Percentiles rank a stretch among this genome's conserved stretches.
Conservation (phyloP, 352 stramenopile species). For the Pythium phragmitis region DNA sequence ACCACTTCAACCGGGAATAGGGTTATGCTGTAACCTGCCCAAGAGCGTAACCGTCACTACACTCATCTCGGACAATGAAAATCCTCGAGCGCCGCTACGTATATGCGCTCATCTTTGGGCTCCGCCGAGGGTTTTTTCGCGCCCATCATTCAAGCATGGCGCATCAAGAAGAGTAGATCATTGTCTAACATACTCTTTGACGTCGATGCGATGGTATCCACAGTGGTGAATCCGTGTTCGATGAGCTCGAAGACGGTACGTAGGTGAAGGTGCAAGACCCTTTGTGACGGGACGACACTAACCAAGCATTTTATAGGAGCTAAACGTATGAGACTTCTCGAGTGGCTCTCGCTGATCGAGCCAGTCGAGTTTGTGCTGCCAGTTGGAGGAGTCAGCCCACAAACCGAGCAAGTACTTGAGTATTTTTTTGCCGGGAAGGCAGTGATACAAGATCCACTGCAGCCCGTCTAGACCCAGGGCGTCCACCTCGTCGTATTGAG, state of each 20-base stretch:
- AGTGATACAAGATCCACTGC: neutral
- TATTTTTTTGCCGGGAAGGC: constrained; percentile 20
- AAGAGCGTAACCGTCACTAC: too few species aligned
- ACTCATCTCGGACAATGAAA: too few species aligned
- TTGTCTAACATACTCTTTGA: too few species aligned
- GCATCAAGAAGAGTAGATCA: too few species aligned
- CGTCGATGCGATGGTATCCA: constrained; percentile 19
- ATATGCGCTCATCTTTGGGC: too few species aligned
- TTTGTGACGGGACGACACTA: neutral
- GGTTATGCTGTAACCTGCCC: too few species aligned
- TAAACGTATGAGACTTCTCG: constrained; percentile 28
- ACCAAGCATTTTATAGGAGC: constrained; percentile 24
- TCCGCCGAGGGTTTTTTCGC: too few species aligned
- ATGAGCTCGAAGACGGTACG: constrained; percentile 50
- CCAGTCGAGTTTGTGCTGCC: constrained; percentile 50
- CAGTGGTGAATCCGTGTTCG: constrained; percentile 40
- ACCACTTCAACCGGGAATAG: too few species aligned
- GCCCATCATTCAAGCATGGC: too few species aligned
- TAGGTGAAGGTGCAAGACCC: too few species aligned
- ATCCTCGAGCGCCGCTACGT: too few species aligned
- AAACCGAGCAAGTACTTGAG: constrained; percentile 41
- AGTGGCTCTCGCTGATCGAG: constrained; percentile 30
- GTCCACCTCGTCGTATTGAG: constrained; percentile 1
- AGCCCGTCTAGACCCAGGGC: neutral
- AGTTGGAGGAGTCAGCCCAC: constrained; percentile 33